phyloP scores from a whole-genome alignment of 805 yeast genomes.

The Saccharomyces paradoxus region DNA sequence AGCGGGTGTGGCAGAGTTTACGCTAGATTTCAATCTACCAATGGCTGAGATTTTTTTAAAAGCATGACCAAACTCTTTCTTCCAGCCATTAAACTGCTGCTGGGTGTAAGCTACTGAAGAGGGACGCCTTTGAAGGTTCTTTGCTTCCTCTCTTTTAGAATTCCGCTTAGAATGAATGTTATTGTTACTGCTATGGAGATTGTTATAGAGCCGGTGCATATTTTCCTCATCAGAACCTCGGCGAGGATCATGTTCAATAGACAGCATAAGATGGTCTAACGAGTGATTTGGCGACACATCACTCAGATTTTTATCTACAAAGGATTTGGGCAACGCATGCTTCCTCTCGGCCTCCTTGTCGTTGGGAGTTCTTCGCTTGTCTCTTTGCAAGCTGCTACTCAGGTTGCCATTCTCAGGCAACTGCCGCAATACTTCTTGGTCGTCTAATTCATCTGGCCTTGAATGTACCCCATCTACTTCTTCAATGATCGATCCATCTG shows the following conservation, averaged over 20 bases:
- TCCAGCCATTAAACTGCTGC: slow-evolving; percentile 18
- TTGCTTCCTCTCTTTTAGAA: neutral
- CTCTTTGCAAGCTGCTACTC: neutral
- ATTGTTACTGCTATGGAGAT: neutral
- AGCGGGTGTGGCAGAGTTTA: slow-evolving; percentile 1
- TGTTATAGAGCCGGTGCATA: neutral
- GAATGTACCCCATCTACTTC: neutral
- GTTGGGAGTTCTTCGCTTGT: neutral
- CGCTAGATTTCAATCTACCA: slow-evolving; percentile 11
- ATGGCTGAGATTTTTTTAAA: slow-evolving; percentile 17
- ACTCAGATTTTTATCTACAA: neutral
- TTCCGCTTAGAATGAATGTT: neutral
- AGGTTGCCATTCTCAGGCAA: neutral
- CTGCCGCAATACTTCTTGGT: neutral
- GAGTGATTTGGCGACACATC: neutral
- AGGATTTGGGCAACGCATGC: neutral
- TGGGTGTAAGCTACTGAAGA: slow-evolving; percentile 1
- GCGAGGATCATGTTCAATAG: neutral
- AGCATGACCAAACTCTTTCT: slow-evolving; percentile 25
- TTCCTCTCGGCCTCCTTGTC: neutral
- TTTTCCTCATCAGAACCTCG: neutral
- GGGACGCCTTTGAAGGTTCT: neutral
- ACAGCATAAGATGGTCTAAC: neutral
- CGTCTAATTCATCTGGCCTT: neutral
- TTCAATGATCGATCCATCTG: neutral